Evolutionary conservation across 352 stramenopile species (phyloP).

Genomic region (Peronosclerospora sorghi): DNA sequence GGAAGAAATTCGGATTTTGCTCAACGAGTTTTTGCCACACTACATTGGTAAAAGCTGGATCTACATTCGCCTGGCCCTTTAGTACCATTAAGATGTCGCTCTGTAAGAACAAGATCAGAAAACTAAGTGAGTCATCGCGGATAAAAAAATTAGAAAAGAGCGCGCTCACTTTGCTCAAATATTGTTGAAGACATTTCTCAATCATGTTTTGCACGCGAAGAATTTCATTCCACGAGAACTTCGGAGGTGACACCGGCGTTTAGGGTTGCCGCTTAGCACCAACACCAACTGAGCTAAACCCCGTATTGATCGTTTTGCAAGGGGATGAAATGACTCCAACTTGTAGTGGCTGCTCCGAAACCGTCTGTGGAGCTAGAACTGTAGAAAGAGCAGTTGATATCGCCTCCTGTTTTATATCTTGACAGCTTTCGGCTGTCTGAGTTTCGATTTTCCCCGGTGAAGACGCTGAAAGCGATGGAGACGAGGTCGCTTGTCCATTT

Average conservation of each 20-base stretch:
- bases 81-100: conserved; percentile 52
- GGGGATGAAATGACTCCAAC: conserved; percentile 7
- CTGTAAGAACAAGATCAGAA: conserved; percentile 8
- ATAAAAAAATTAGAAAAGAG: not conserved
- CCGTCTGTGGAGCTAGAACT: not conserved
- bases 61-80: conserved; percentile 69
- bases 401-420: not conserved
- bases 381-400: not conserved
- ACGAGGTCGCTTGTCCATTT: conserved; percentile 3
- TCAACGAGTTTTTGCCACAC: conserved; percentile 89
- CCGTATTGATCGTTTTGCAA: conserved; percentile 26
- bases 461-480: not conserved
- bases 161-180: conserved; percentile 72
- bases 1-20: conserved; percentile 86
- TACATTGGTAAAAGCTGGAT: conserved; percentile 71
- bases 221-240: conserved; percentile 85
- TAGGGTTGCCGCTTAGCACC: conserved; percentile 16
- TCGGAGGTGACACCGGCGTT: conserved; percentile 17
- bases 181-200: conserved; percentile 84
- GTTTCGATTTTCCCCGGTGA: conserved; percentile 4
- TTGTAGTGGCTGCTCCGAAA: conserved; percentile 5
- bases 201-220: conserved; percentile 84
- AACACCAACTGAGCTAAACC: conserved; percentile 5
- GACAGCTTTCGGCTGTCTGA: conserved; percentile 2
- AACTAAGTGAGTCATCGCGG: not conserved